A percentile compares a stretch with the other conserved stretches of the same genome.
Evolutionary conservation across 352 stramenopile species (phyloP).

Genomic region (Phytophthora cactorum): DNA sequence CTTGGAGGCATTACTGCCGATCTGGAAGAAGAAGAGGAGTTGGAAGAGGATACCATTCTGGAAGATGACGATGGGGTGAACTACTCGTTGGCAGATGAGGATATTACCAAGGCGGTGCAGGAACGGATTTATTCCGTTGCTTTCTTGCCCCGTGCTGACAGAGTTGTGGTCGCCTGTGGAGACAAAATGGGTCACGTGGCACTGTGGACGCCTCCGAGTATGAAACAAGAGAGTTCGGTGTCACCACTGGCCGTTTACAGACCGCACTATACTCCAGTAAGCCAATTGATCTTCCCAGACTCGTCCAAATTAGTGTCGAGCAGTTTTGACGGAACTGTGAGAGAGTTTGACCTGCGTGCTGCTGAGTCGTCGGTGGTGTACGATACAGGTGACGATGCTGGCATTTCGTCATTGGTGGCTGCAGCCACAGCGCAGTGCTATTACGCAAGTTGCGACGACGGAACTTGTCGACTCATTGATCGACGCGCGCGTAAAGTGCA

Average conservation of each 20-base stretch:
- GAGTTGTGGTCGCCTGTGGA: slow-evolving; percentile 66
- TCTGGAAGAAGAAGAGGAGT: slow-evolving; percentile 41
- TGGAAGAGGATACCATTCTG: slow-evolving; percentile 41
- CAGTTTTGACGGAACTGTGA: slow-evolving; percentile 76
- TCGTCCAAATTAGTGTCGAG: slow-evolving; percentile 64
- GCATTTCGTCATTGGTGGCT: slow-evolving; percentile 66
- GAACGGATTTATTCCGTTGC: slow-evolving; percentile 82
- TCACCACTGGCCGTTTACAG: slow-evolving; percentile 61
- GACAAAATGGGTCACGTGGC: slow-evolving; percentile 82
- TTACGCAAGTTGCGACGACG: slow-evolving; percentile 72
- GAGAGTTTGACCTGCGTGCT: slow-evolving; percentile 71
- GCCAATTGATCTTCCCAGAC: slow-evolving; percentile 71
- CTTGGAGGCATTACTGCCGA: slow-evolving; percentile 44
- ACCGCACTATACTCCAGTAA: slow-evolving; percentile 69
- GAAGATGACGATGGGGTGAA: slow-evolving; percentile 45
- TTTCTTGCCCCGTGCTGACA: slow-evolving; percentile 71
- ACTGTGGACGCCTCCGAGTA: slow-evolving; percentile 58
- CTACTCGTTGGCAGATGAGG: slow-evolving; percentile 54
- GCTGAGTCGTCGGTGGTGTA: slow-evolving; percentile 65
- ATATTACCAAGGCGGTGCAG: slow-evolving; percentile 77
- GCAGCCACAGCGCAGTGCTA: slow-evolving; percentile 35
- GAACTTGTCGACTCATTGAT: slow-evolving; percentile 63
- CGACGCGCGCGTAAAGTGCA: slow-evolving; percentile 38
- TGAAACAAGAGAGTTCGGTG: slow-evolving; percentile 7
- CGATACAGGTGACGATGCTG: slow-evolving; percentile 43